Evolutionary conservation across 148 eudicot species (phyloP), one percentile per base, ranked within the genome.

Genomic region (Tetragonia tetragonoides): DNA sequence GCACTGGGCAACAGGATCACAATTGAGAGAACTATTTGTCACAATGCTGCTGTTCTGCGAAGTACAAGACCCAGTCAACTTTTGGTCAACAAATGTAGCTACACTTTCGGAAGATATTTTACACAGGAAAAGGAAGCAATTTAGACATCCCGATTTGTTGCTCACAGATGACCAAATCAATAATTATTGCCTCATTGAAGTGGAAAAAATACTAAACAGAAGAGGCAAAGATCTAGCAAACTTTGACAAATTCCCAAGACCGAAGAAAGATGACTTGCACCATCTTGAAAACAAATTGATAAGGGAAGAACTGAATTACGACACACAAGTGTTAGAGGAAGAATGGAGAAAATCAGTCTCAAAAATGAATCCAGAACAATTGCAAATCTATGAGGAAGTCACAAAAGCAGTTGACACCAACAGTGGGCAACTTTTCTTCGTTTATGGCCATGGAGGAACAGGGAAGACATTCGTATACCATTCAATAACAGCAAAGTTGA

Each of bases 371-470:
- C 0, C 47, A 4, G 66, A 73, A 12, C 76, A 73, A 59, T 41
- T 5, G 14, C 2, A 16, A 10, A n/a, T 40, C 3, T 60, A 57
- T 21, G 51, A 73, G 17, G 41, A 20, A 1, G 23, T 73, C 2
- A 3, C 56, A 4, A n/a, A 39, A 3, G 47, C 47, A 37, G 40
- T 54, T 2, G 3, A 37, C 4, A 16, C 0, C 24, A 3, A 57
- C 1, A 16, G 11, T 37, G 75, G 65, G 2, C 23, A 49, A 1
- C 21, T 73, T 3, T 73, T 3, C 66, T 73, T 73, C 38, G 16
- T 73, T 37, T 73, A 73, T 57, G 65, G 76, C 5, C 24, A 60
- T 51, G 76, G 76, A 12, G 63, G 76, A 18, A 73, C 40, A 0
- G 42, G 78, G 44, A 46, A 64, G 38, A 34, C 78, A 23, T 12